Evolutionary conservation across 2,329 filamentous ascomycete genomes (phyloP).

Genomic region (Botryotinia convoluta): DNA sequence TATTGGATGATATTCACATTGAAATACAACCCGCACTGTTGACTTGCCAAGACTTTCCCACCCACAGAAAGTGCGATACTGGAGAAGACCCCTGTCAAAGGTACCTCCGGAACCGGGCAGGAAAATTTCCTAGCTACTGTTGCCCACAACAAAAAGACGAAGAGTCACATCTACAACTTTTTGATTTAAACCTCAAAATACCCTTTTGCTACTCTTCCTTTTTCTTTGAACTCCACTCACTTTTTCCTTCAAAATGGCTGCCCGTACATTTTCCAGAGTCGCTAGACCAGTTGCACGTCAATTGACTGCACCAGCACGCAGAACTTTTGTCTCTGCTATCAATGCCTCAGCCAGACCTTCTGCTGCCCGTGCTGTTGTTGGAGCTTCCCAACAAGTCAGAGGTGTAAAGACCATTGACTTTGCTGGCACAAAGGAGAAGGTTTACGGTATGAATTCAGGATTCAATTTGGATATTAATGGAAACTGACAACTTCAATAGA

Average conservation of each 20-base stretch:
- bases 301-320: constrained; percentile 58
- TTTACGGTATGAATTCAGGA: constrained; percentile 68
- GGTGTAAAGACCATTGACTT: constrained; percentile 99
- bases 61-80: neutral
- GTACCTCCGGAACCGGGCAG: constrained; percentile 12
- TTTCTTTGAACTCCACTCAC: constrained; percentile 26
- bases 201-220: constrained; percentile 8
- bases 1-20: neutral
- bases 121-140: constrained; percentile 11
- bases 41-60: constrained; percentile 1
- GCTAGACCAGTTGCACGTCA: constrained; percentile 64
- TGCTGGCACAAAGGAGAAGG: constrained; percentile 85
- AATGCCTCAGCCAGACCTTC: constrained; percentile 54
- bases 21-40: constrained; percentile 1
- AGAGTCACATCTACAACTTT: constrained; percentile 15
- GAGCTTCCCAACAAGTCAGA: constrained; percentile 56
- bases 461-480: constrained; percentile 1
- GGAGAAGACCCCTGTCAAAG: constrained; percentile 17
- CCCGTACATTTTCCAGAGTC: constrained; percentile 69
- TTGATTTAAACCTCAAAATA: constrained; percentile 20
- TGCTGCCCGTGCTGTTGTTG: constrained; percentile 47
- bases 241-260: constrained; percentile 62
- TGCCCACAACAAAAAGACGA: constrained; percentile 14
- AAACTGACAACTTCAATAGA: constrained; percentile 53
- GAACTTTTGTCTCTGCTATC: constrained; percentile 60